Evolutionary conservation across 169 alveolate genomes (phyloP).

Genomic region (Plasmodium adleri): DNA sequence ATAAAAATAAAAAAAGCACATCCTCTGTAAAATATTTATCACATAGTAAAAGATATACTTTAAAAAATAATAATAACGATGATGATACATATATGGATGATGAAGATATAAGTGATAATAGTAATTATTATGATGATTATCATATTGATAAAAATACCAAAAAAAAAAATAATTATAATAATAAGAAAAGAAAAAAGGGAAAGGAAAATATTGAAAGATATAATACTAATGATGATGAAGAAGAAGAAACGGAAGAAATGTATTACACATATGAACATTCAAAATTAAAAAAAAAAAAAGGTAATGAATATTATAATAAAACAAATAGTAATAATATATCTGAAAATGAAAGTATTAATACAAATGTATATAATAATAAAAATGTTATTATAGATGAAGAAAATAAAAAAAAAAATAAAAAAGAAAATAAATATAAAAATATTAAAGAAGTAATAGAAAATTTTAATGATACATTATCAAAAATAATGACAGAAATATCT

Average conservation of each 20-base stretch:
- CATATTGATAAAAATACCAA: background rate
- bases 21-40: no score
- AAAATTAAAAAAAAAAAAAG: background rate
- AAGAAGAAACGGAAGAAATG: conserved; percentile 11
- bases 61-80: no score
- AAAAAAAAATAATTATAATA: background rate
- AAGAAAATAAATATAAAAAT: conserved; percentile 63
- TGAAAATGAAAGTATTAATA: background rate
- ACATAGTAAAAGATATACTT: no score
- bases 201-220: background rate
- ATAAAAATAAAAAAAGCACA: no score
- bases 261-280: background rate
- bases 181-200: background rate
- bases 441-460: conserved; percentile 72
- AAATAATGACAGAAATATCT: conserved; percentile 35
- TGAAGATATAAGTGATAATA: no score
- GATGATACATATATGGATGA: no score
- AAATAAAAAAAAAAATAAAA: conserved; percentile 28
- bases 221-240: background rate
- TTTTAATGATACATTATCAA: conserved; percentile 31
- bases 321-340: conserved; percentile 8
- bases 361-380: conserved; percentile 7
- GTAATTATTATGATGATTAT: no score
- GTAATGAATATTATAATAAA: background rate
- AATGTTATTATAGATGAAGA: background rate